phyloP scores from a whole-genome alignment of 441 rosid genomes.

The Syzygium syzygioides region DNA sequence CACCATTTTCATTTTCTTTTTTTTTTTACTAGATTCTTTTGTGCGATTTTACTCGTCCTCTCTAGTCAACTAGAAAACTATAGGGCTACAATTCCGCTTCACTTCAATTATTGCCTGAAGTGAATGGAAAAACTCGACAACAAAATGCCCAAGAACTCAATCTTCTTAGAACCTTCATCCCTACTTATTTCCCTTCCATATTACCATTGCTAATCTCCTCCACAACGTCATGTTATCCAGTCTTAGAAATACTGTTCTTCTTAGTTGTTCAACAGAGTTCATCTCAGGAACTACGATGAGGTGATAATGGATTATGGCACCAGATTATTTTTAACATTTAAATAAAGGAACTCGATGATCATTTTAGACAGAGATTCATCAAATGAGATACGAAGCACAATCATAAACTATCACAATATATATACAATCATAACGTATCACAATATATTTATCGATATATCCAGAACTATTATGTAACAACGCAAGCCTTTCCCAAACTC shows the following conservation, averaged over 20 bases:
- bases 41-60: not conserved
- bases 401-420: not conserved
- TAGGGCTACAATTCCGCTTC: not conserved
- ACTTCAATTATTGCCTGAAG: not conserved
- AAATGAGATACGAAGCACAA: not conserved
- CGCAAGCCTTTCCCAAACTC: not conserved
- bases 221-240: not conserved
- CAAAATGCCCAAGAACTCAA: not conserved
- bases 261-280: not conserved
- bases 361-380: not conserved
- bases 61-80: not conserved
- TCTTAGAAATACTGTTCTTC: not conserved
- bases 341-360: not conserved
- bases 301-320: not conserved
- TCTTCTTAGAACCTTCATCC: not conserved
- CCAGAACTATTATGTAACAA: not conserved
- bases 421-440: not conserved
- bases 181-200: not conserved
- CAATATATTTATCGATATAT: not conserved
- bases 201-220: not conserved
- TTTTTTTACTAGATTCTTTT: not conserved
- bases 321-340: not conserved
- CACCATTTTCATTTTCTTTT: not conserved
- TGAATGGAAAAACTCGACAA: not conserved
- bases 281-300: not conserved